These are phyloP conservation scores for Cymbopogon flexuosus DNA, from an alignment of 202 grass and related monocot genomes.

Conservation along the genomic window DNA sequence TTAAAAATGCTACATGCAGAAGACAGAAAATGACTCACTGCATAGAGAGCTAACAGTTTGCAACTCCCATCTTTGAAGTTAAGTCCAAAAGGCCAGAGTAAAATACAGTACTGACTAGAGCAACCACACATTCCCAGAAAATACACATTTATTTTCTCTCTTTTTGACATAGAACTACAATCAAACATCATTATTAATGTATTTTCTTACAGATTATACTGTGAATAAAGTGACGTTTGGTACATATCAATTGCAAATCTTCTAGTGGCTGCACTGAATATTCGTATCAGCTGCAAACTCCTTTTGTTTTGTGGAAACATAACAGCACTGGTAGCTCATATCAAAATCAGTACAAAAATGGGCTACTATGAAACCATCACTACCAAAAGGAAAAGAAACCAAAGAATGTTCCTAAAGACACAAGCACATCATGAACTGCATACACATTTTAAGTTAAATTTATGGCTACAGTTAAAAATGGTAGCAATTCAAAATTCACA, in stretches of 20 bases:
- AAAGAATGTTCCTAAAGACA: slow-evolving; percentile 14
- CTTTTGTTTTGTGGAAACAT: background rate
- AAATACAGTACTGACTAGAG: slow-evolving; percentile 14
- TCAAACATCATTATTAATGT: background rate
- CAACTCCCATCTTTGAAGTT: background rate
- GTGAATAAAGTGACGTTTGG: background rate
- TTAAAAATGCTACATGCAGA: slow-evolving; percentile 13
- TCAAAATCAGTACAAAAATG: slow-evolving; percentile 22
- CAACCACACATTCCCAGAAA: slow-evolving; percentile 14
- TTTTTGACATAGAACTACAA: slow-evolving; percentile 3
- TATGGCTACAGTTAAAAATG: slow-evolving; percentile 15
- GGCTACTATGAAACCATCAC: background rate
- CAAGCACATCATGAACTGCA: background rate
- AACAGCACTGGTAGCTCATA: background rate
- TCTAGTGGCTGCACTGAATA: background rate
- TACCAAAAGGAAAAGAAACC: background rate
- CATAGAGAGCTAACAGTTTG: background rate
- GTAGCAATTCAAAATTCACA: background rate
- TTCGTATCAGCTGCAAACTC: slow-evolving; percentile 12
- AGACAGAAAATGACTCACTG: background rate
- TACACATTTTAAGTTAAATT: slow-evolving; percentile 24
- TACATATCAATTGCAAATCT: slow-evolving; percentile 6
- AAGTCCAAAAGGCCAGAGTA: slow-evolving; percentile 11
- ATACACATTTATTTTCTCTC: background rate
- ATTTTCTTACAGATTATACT: slow-evolving; percentile 2